These are phyloP conservation scores for Leccinum pellstonianum DNA, from an alignment of 768 basidiomycete genomes.

Conservation along the genomic window DNA sequence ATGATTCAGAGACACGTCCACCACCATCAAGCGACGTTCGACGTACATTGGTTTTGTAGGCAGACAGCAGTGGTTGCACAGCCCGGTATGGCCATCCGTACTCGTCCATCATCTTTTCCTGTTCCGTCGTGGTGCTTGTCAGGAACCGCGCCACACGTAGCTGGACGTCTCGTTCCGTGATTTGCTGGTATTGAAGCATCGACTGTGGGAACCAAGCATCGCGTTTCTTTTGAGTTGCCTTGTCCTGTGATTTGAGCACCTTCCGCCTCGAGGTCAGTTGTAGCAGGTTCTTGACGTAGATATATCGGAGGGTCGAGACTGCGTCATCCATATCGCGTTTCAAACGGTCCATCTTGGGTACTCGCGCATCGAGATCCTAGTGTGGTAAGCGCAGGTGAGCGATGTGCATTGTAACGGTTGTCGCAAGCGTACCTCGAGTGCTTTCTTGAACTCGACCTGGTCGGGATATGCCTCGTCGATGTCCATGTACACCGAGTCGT, in stretches of 20 bases:
- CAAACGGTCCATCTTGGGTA: conserved; percentile 20
- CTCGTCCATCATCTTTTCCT: conserved; percentile 48
- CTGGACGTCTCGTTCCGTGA: conserved; percentile 42
- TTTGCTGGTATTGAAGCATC: conserved; percentile 29
- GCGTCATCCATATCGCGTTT: conserved; percentile 29
- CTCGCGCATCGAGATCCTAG: conserved; percentile 22
- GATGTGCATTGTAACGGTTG: background rate
- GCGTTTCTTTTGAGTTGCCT: conserved; percentile 21
- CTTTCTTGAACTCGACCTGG: conserved; percentile 28
- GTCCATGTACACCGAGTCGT: conserved; percentile 29
- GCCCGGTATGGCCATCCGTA: conserved; percentile 54
- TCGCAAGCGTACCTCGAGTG: conserved; percentile 17
- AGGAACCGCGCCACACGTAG: conserved; percentile 53
- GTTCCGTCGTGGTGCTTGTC: conserved; percentile 19
- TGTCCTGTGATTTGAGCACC: conserved; percentile 19
- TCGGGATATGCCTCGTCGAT: conserved; percentile 26
- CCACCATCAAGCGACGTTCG: background rate
- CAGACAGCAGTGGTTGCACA: conserved; percentile 41
- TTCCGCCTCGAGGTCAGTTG: conserved; percentile 17
- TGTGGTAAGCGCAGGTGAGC: background rate
- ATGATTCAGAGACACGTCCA: background rate
- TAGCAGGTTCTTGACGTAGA: conserved; percentile 26
- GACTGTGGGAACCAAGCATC: conserved; percentile 36
- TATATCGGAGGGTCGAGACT: conserved; percentile 31
- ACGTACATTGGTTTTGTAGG: conserved; percentile 44